Base-by-base conservation (phyloP, 2,329 filamentous ascomycete genomes). In the Pseudogymnoascus sp. region DNA sequence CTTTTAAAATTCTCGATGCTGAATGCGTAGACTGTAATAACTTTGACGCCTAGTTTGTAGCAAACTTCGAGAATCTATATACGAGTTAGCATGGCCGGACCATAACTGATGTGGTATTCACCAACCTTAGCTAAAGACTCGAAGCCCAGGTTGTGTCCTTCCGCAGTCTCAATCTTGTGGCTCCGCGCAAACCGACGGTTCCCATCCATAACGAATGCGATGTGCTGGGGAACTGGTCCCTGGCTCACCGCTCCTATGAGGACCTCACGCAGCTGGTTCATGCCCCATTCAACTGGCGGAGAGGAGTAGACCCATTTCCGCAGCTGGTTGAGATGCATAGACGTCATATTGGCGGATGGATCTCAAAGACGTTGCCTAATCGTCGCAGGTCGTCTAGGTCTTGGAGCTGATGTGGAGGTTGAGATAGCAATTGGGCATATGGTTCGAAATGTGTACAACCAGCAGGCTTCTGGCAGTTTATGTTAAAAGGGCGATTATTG, bases 151-250 rank as follows among this genome's bases (percentile, higher is more conserved):
- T 96, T 93, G 75, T 99, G 95, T 23, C 95, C 95, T 77, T 99
- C 93, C 35, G 97, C 87, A 0, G 93, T 96, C 79, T 99, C 95
- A 74, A 99, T 96, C 68, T 93, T 87, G 78, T 95, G 91, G 67
- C 83, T 89, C 66, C 90, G 84, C 13, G 95, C 95, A 78, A 96
- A 99, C 53, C 95, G 88, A 71, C 95, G 82, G 77, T 99, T 99
- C 63, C 95, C 95, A 75, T 99, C 95, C 95, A 99, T 99, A 70
- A 97, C 93, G 73, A 99, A 99, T n/a, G 95, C 95, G 65, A 99
- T 86, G 84, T 99, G 95, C 72, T 91, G 87, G 9, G 95, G 95
- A 63, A 99, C 88, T 1, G 92, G 91, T 0, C 95, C 95, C 76
- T 97, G 93, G 72, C 88, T 88, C 62, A 97, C 78, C 60, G 93